Evolutionary conservation across 371 early-diverging fungal genomes (phyloP), one percentile per base, ranked within the genome.

Genomic region (Mortierella sp.): DNA sequence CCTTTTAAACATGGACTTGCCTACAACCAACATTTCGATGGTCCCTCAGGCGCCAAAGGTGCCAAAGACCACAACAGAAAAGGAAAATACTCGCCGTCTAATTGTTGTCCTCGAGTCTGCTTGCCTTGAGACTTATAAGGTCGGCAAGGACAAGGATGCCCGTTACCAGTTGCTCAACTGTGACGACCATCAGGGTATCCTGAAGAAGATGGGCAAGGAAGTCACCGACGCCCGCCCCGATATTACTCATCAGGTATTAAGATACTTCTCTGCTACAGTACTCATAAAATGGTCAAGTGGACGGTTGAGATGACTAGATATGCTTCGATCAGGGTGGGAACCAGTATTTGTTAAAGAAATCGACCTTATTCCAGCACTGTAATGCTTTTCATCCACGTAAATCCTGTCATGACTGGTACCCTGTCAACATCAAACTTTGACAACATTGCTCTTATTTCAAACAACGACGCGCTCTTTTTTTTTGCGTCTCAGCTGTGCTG

Each of bases 101-200:
- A 97, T 98, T 74, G 98, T 98, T 29, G 93, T 98, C 37, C 88
- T 98, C 37, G 95, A 96, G 83, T 88, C 91, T 26, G 97, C 98
- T 5, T 92, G 93, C 54, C 87, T 98, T 34, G 98, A 97, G 83
- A 97, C 96, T n/a, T 94, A 95, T 76, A 96, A 96, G 86, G 90
- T 97, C 47, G 94, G 95, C 45, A 97, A 96, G 76, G 90, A 92
- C 73, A 95, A 95, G 66, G 94, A 96, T 71, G 95, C 95, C 34
- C 91, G 91, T 73, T 96, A 97, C 82, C 96, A 95, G 80, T 86
- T 98, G 59, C 88, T 97, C 59, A 98, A 98, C 87, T 95, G 95
- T 79, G 99, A 99, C 84, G 98, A 99, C 85, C 99, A 99, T 84
- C 90, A 93, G 75, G 91, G 93, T 55, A 88, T 96, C 67, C 86